Evolutionary conservation across 805 yeast genomes (phyloP).

Genomic region (Starmerella kuoi): DNA sequence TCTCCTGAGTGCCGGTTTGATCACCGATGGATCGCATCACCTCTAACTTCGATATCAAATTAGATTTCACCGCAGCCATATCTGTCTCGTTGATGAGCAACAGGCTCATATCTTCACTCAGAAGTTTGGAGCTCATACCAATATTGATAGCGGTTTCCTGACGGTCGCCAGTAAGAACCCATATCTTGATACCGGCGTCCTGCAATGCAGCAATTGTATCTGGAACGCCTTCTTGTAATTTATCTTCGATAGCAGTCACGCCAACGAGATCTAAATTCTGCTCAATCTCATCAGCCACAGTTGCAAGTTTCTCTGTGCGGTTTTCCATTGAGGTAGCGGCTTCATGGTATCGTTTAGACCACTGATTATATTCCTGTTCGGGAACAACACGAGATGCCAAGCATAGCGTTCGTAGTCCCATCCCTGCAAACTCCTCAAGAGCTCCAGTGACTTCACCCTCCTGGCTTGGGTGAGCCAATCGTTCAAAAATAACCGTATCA

Average conservation of each 20-base stretch:
- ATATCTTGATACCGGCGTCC: constrained; percentile 90
- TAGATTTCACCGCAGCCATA: constrained; percentile 61
- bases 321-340: constrained; percentile 75
- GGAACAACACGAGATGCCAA: constrained; percentile 73
- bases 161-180: constrained; percentile 97
- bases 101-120: constrained; percentile 92
- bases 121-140: constrained; percentile 92
- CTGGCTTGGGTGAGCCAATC: constrained; percentile 39
- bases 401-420: constrained; percentile 90
- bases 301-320: constrained; percentile 66
- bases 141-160: constrained; percentile 98
- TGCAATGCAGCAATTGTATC: constrained; percentile 92
- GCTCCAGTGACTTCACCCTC: constrained; percentile 74
- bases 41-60: constrained; percentile 59
- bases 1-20: constrained; percentile 46
- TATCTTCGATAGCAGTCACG: constrained; percentile 97
- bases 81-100: constrained; percentile 78
- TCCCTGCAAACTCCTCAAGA: constrained; percentile 91
- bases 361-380: constrained; percentile 59
- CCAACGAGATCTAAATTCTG: constrained; percentile 69
- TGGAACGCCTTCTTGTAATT: constrained; percentile 95
- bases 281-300: constrained; percentile 82
- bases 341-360: constrained; percentile 55
- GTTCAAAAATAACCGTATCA: constrained; percentile 85
- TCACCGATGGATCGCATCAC: constrained; percentile 39